A percentile compares a stretch with the other conserved stretches of the same genome.
Conservation (phyloP, 1,139 yeast genomes). For the Zygoascus sp. region DNA sequence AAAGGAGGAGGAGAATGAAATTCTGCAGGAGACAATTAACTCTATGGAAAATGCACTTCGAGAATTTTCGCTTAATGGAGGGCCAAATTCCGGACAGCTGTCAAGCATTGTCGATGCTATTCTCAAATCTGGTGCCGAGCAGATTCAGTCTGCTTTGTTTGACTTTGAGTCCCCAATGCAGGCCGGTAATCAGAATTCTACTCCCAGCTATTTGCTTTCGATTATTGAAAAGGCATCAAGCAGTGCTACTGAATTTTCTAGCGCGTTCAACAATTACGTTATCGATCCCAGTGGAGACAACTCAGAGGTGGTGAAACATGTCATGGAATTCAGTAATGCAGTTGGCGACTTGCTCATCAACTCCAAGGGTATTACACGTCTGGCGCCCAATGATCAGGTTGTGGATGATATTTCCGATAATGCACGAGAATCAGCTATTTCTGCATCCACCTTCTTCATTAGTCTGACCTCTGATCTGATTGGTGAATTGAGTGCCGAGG, state of each 20-base stretch:
- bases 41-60: conserved; percentile 67
- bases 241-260: conserved; percentile 75
- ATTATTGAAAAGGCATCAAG: conserved; percentile 68
- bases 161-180: conserved; percentile 77
- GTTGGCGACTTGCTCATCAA: conserved; percentile 63
- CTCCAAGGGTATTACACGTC: conserved; percentile 63
- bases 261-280: conserved; percentile 68
- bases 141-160: conserved; percentile 69
- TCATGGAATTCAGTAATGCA: conserved; percentile 63
- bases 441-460: conserved; percentile 59
- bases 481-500: conserved; percentile 51
- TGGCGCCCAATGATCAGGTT: conserved; percentile 46
- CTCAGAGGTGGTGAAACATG: conserved; percentile 58
- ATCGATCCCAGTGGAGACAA: conserved; percentile 80
- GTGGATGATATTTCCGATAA: conserved; percentile 49
- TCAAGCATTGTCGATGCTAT: conserved; percentile 63
- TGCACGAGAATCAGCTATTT: conserved; percentile 56
- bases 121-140: conserved; percentile 61
- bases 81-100: conserved; percentile 48
- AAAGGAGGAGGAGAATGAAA: conserved; percentile 75
- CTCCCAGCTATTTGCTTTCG: conserved; percentile 68
- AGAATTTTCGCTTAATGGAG: conserved; percentile 43
- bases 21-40: conserved; percentile 59
- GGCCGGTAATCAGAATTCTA: conserved; percentile 75
- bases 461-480: conserved; percentile 55